Conservation (phyloP, 2,329 filamentous ascomycete genomes). For the Falciphora oryzae region DNA sequence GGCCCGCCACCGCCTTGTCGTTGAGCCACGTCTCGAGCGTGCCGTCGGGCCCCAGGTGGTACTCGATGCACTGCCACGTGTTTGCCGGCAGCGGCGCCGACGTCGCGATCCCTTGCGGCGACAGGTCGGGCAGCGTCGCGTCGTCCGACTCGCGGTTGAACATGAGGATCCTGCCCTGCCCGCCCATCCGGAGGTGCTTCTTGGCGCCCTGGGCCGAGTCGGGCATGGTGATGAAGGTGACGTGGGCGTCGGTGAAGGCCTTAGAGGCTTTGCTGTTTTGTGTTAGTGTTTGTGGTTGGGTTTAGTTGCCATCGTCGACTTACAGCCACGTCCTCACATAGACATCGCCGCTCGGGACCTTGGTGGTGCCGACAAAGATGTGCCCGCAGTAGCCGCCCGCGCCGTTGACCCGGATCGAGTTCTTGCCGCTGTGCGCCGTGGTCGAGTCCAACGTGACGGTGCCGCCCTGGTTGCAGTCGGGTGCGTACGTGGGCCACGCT, state of each 20-base stretch:
- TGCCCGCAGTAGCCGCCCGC: slow-evolving; percentile 52
- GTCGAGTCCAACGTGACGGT: slow-evolving; percentile 50
- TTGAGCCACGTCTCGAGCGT: slow-evolving; percentile 57
- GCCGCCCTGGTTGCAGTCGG: slow-evolving; percentile 55
- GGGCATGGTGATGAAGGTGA: slow-evolving; percentile 59
- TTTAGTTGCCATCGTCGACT: too few species aligned
- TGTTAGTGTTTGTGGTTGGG: too few species aligned
- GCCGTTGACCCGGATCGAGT: slow-evolving; percentile 47
- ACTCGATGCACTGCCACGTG: slow-evolving; percentile 55
- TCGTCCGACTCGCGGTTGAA: slow-evolving; percentile 60
- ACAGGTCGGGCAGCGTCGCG: slow-evolving; percentile 55
- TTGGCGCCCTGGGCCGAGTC: slow-evolving; percentile 48
- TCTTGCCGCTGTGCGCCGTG: slow-evolving; percentile 49
- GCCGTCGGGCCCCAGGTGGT: slow-evolving; percentile 52
- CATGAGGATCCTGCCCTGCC: slow-evolving; percentile 56
- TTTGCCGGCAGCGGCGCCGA: slow-evolving; percentile 45
- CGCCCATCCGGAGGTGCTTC: slow-evolving; percentile 58
- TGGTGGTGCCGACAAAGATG: slow-evolving; percentile 54
- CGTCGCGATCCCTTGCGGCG: slow-evolving; percentile 50
- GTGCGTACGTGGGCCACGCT: slow-evolving; percentile 53
- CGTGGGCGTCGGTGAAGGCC: slow-evolving; percentile 52
- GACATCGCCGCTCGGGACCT: slow-evolving; percentile 49
- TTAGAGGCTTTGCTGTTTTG: slow-evolving; percentile 45
- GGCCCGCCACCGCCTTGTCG: slow-evolving; percentile 41
- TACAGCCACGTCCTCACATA: slow-evolving; percentile 52